Evolutionary conservation across 768 basidiomycete genomes (phyloP).

Genomic region (Lentinula edodes): DNA sequence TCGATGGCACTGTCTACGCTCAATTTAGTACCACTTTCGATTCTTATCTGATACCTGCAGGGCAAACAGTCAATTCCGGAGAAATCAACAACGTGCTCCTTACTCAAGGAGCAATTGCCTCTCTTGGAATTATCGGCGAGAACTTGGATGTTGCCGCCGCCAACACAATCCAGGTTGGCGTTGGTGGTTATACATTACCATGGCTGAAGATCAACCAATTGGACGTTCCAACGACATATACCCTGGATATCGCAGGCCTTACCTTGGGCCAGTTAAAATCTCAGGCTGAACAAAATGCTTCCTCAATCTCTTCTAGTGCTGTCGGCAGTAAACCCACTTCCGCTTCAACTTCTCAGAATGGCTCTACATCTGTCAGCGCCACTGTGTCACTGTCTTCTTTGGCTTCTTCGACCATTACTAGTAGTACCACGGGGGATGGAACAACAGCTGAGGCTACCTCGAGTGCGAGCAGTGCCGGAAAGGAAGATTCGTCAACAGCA

Average conservation of each 20-base stretch:
- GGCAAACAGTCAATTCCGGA: conserved; percentile 58
- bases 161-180: conserved; percentile 41
- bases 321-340: background rate
- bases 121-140: conserved; percentile 53
- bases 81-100: conserved; percentile 51
- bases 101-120: conserved; percentile 49
- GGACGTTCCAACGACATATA: conserved; percentile 47
- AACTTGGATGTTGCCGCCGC: conserved; percentile 51
- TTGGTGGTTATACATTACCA: conserved; percentile 56
- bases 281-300: conserved; percentile 10
- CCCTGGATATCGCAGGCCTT: conserved; percentile 19
- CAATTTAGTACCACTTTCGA: conserved; percentile 51
- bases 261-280: conserved; percentile 13
- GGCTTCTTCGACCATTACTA: background rate
- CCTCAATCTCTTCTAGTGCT: conserved; percentile 4
- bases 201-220: conserved; percentile 58
- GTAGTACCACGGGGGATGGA: background rate
- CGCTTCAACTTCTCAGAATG: background rate
- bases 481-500: background rate
- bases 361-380: background rate
- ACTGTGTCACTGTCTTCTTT: conserved; percentile 1
- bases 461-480: background rate
- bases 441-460: background rate
- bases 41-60: conserved; percentile 51
- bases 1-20: conserved; percentile 51